Evolutionary conservation across 176 grass and related monocot species (phyloP), one percentile per base, ranked within the genome.

Genomic region (Elaeis guineensis): DNA sequence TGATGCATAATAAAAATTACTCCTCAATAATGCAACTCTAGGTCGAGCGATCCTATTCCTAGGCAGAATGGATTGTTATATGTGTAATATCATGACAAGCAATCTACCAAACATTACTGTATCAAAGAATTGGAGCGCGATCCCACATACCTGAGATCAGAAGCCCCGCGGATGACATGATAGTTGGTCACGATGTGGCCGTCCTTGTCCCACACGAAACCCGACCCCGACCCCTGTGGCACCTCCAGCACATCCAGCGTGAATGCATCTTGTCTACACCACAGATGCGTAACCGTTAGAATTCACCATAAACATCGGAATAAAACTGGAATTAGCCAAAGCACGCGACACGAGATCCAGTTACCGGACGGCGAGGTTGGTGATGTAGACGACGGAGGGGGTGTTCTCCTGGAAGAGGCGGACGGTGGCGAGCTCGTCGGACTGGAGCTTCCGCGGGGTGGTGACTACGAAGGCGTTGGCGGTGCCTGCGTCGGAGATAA

Each of bases 341-440:
- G 2, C 35, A 39, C 7, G 9, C 35, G 0, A 39, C 1, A 11
- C 6, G 35, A 39, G 35, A 39, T 39, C 1, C 4, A 0, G 17
- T 17, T 39, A 90, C 92, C 87, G 81, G 19, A 75, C 84, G 51
- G 93, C 93, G 61, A 98, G 73, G 67, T 98, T 98, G 55, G 93
- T 98, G 78, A 98, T 98, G 80, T 98, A 98, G 63, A 98, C 93
- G 17, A 98, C 93, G 78, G 87, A 92, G 17, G 93, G 93, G 9
- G 93, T 92, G 73, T 92, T 92, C 73, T 89, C 87, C 73, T 98
- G 85, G 87, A 98, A 98, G 52, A 98, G 82, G 57, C 73, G 81
- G 57, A 98, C 93, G 48, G 93, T 98, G 55, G 93, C 84, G 48
- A 89, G 79, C 79, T 98, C 93, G 51, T 98, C 93, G 16, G 87